Evolutionary conservation across 2,329 filamentous ascomycete species (phyloP).

Genomic region (Eutypella sp.): DNA sequence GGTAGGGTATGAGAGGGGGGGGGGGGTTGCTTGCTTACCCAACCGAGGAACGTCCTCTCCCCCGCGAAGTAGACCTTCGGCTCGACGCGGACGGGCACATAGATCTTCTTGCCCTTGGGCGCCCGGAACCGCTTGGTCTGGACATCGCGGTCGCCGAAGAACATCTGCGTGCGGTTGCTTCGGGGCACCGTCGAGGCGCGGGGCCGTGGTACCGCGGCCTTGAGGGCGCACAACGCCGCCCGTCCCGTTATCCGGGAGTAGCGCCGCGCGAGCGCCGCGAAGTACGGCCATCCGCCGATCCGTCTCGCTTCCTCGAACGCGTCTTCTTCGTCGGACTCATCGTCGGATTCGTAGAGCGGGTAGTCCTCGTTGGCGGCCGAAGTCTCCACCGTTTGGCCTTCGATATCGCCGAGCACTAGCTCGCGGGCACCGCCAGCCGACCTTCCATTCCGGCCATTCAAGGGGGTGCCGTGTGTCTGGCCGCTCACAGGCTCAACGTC

Average conservation of each 20-base stretch:
- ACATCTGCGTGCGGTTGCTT: constrained; percentile 46
- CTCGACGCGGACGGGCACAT: constrained; percentile 92
- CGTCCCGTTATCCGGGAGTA: constrained; percentile 40
- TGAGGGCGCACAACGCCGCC: constrained; percentile 38
- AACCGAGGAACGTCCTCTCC: constrained; percentile 91
- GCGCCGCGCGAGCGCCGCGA: constrained; percentile 50
- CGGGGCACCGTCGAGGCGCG: constrained; percentile 52
- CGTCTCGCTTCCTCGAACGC: constrained; percentile 72
- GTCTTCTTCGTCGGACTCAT: constrained; percentile 72
- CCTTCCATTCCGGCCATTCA: constrained; percentile 12
- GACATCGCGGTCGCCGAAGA: constrained; percentile 52
- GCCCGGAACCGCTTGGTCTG: constrained; percentile 61
- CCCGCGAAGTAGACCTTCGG: constrained; percentile 97
- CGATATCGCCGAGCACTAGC: constrained; percentile 53
- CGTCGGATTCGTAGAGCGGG: constrained; percentile 85
- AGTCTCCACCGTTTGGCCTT: constrained; percentile 71
- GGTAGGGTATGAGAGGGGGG: background rate
- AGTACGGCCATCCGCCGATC: constrained; percentile 73
- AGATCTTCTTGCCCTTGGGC: constrained; percentile 83
- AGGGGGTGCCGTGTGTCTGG: constrained; percentile 18
- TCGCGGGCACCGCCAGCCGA: constrained; percentile 14
- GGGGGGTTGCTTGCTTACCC: constrained; percentile 55
- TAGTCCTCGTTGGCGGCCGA: constrained; percentile 63
- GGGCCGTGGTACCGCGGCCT: constrained; percentile 51
- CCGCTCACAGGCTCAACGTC: constrained; percentile 55